These are phyloP conservation scores for Madurella fahalii DNA, from an alignment of 2,329 filamentous ascomycete genomes.

Conservation along the genomic window DNA sequence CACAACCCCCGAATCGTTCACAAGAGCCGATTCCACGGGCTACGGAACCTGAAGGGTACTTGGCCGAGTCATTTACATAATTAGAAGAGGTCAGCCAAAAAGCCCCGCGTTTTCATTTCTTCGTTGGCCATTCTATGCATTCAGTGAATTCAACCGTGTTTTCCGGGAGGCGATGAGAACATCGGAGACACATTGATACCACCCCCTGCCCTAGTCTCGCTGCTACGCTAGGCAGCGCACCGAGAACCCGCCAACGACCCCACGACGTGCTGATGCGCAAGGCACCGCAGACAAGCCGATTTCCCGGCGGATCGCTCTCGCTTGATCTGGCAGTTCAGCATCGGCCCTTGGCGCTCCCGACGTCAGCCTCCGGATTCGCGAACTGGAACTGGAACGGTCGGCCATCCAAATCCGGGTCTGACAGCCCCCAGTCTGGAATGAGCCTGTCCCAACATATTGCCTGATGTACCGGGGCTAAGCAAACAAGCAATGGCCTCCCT, in stretches of 20 bases:
- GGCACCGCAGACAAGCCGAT: neutral
- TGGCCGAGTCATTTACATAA: too few relatives aligned
- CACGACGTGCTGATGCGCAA: neutral
- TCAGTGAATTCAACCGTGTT: neutral
- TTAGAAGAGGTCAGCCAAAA: too few relatives aligned
- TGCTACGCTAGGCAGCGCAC: neutral
- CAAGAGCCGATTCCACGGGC: too few relatives aligned
- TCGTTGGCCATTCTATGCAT: neutral
- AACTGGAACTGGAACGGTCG: neutral
- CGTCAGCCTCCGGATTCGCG: constrained; percentile 5
- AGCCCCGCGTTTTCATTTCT: too few relatives aligned
- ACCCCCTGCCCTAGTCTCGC: neutral
- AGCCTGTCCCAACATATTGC: neutral
- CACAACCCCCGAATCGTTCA: too few relatives aligned
- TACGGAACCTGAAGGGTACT: too few relatives aligned
- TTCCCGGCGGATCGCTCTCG: neutral
- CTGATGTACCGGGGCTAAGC: constrained; percentile 11
- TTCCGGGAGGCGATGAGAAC: too few relatives aligned
- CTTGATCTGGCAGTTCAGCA: neutral
- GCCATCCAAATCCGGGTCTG: constrained; percentile 11
- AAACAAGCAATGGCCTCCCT: constrained; percentile 26
- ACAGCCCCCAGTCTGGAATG: neutral
- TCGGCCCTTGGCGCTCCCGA: constrained; percentile 8
- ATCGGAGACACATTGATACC: neutral
- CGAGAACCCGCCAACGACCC: neutral